Evolutionary conservation across 2,329 filamentous ascomycete species (phyloP).

Genomic region (Pleurostoma richardsiae): DNA sequence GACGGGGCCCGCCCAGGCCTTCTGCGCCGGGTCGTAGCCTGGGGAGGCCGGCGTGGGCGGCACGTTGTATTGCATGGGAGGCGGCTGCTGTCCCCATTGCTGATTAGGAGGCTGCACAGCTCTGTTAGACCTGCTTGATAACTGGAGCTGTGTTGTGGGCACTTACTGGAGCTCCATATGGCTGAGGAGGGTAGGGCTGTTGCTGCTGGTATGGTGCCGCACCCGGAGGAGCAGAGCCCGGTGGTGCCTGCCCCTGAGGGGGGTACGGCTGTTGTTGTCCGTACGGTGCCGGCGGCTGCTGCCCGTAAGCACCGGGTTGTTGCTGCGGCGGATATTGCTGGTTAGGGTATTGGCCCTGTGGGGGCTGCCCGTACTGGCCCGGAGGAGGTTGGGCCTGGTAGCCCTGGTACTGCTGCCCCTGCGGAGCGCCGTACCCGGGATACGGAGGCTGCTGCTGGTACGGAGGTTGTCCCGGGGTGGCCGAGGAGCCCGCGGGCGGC

Average conservation of each 20-base stretch:
- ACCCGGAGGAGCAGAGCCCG: background rate
- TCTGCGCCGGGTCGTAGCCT: conserved; percentile 72
- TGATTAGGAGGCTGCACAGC: background rate
- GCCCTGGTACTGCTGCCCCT: background rate
- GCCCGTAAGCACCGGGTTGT: background rate
- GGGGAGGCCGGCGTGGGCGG: conserved; percentile 57
- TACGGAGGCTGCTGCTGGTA: background rate
- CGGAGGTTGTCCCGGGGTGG: background rate
- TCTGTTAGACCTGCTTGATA: background rate
- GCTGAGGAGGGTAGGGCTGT: background rate
- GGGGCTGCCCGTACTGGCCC: background rate
- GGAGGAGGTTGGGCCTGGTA: background rate
- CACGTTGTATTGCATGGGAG: conserved; percentile 3
- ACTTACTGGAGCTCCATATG: background rate
- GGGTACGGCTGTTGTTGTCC: background rate
- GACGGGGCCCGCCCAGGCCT: conserved; percentile 47
- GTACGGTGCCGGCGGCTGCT: background rate
- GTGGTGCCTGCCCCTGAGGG: background rate
- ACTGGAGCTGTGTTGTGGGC: background rate
- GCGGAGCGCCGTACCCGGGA: background rate
- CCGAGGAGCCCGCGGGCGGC: background rate
- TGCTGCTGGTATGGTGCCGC: background rate
- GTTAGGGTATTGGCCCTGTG: background rate
- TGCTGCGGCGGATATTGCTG: background rate
- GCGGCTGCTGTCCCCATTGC: background rate